Evolutionary conservation across 208 protist genomes (phyloP), one percentile per base, ranked within the genome.

Genomic region (Leishmania mexicana): DNA sequence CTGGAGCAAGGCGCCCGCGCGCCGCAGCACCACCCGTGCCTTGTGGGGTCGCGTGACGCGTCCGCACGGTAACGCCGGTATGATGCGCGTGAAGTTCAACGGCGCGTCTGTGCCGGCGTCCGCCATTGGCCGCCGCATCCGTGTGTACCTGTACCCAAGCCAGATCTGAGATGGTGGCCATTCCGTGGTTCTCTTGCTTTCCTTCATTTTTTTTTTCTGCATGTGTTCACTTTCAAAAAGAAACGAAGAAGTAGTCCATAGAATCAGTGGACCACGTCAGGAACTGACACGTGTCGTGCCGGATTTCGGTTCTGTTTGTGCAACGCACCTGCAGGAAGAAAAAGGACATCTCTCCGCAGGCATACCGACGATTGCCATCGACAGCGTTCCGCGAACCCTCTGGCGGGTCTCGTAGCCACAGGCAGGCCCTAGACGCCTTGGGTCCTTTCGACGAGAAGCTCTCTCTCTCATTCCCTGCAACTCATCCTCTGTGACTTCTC

Each of bases 81-180:
- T 95, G 82, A 93, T 99, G 58, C 98, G 99, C 83, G 99, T 98
- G 68, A 99, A 99, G 94, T 99, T 99, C 96, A 93, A 90, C 78
- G 88, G 88, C 64, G 84, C 85, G 51, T 98, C 99, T 86, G 91
- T 99, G 68, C 99, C 99, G 53, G 94, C 99, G 76, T 92, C 95
- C 70, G 96, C 98, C 65, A 97, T 99, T 75, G 99, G 99, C 80
- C 93, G 90, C 68, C 90, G 92, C 75, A 89, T 99, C 78, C 95
- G 99, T 80, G 99, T 99, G 67, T 99, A 99, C 92, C 91, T 99
- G 45, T 99, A 99, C 93, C 99, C 99, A 60, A 99, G 97, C 90
- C 83, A 89, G 84, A 98, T 99, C 82, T 99, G 99, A 99, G 70
- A 28, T 58, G 73, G 67, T 49, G 17, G 65, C 74, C 42, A 40